Base-by-base conservation (phyloP, 1,139 yeast species). In the Suhomyces wounanorum region DNA sequence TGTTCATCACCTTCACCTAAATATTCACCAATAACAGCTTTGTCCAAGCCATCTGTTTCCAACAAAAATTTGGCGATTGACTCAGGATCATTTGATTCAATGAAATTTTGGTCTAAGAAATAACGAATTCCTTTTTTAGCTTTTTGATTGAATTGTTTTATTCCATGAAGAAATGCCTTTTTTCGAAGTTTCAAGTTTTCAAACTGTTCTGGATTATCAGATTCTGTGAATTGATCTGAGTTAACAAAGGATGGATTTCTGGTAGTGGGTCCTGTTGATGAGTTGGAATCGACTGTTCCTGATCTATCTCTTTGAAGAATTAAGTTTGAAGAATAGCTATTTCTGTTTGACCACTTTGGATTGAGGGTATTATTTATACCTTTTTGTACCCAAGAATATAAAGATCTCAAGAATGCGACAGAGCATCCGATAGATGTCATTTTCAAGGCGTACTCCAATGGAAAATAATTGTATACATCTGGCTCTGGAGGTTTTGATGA, bases 361-460 rank as follows among this genome's bases (percentile, higher is more conserved):
- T 40, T 41, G 14, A 47, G 25, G 16, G 63, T 42, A 8, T 37
- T 40, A 14, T 74, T 70, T 47, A 82, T 67, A 1, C 90, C 92
- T 56, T 87, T 82, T 57, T 89, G 96, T 8, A 96, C 90, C 97
- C 98, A 92, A 1, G 90, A 79, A 60, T 88, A 79, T 44, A 94
- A 75, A 0, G 97, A 89, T 58, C 91, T 77, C 58, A 95, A 75
- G 46, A 91, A 87, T 3, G 94, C 89, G 16, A 92, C 96, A 43
- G 91, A 79, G 55, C 95, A 87, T 50, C 84, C 84, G 52, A 95
- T 77, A 0, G 98, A 82, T 0, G 85, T 82, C 80, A 91, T 84
- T 60, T 92, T 91, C 63, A 94, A 75, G 0, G 94, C 90, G 66
- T 87, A 90, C 56, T 90, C 97, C 36, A 85, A 69, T 3, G 96